These are phyloP conservation scores for Pestalotiopsis sp. DNA, from an alignment of 2,329 filamentous ascomycete species.

Conservation along the genomic window DNA sequence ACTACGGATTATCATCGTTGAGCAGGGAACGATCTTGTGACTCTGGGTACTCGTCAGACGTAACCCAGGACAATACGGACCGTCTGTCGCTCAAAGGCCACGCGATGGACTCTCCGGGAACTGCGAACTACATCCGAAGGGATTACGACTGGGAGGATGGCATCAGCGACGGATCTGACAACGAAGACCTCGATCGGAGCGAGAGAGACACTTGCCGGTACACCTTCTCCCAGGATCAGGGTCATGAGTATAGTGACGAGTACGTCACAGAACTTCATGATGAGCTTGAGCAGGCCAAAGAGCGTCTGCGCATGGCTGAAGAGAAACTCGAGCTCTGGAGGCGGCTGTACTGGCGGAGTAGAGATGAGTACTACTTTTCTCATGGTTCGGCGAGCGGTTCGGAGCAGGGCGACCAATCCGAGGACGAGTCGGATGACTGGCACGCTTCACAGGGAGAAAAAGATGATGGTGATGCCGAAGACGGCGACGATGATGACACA, in stretches of 20 bases:
- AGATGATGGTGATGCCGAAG: background rate
- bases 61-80: background rate
- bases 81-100: background rate
- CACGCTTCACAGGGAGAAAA: no score
- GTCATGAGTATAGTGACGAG: background rate
- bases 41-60: background rate
- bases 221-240: background rate
- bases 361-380: constrained; percentile 8
- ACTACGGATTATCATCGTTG: background rate
- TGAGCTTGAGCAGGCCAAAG: background rate
- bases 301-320: background rate
- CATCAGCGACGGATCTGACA: background rate
- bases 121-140: background rate
- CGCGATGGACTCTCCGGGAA: background rate
- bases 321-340: background rate
- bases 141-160: background rate
- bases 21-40: background rate
- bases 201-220: background rate
- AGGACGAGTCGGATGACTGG: background rate
- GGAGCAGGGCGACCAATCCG: background rate
- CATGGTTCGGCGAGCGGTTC: background rate
- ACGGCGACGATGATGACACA: background rate
- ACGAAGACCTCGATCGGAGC: background rate
- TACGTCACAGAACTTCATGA: background rate
- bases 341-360: background rate